Evolutionary conservation across 768 basidiomycete genomes (phyloP), one percentile per base, ranked within the genome.

Genomic region (Hygrocybe punicea): DNA sequence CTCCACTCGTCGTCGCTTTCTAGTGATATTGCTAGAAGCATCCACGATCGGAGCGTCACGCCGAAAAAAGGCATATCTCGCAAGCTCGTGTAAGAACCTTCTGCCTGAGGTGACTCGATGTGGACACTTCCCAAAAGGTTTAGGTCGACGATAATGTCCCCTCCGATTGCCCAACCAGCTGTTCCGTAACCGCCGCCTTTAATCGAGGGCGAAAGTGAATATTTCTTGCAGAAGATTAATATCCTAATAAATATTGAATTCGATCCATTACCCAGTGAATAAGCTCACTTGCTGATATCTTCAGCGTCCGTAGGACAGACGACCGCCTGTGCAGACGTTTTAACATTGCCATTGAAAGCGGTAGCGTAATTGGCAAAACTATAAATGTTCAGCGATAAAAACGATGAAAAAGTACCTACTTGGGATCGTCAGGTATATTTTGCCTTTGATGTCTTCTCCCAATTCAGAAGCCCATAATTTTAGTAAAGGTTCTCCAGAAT

Each of bases 141-240:
- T 48, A 96, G 72, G 72, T 96, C 94, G 62, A 95, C 71, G 65
- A 96, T 85, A 56, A 96, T 76, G 64, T 95, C 87, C 36, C 94
- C 94, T 14, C 84, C 85, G 53, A 95, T 82, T 47, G 91, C 84
- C 89, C 92, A 93, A 1, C 92, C 93, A 9, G 87, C 91, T 1
- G 90, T 94, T 6, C 93, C 94, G 66, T 89, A 94, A 0, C 94
- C 94, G 23, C 94, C 94, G 1, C 91, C 89, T 68, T 92, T 93
- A 63, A 93, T 81, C 8, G 91, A 93, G 5, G 88, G 82, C 9
- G 87, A 84, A 2, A 95, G 73, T 0, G 73, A 72, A 65, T 93
- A 78, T 53, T 83, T 82, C n/a, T 68, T 71, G 66, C 92, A 94
- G 70, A 95, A 93, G 11, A 80, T 62, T 56, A 96, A 70, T 55